These are phyloP conservation scores for sweet orange (Citrus sinensis) DNA, from an alignment of 345 rosid genomes.

Conservation along the genomic window DVS_A1.0 CM039166.1:21396001-21396500, in stretches of 20 bases:
- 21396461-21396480: not conserved
- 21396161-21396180: conserved; percentile 75
- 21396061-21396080: not conserved
- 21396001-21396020: not conserved
- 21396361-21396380: not conserved
- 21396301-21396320: conserved; percentile 12
- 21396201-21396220: conserved; percentile 32
- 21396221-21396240: conserved; percentile 56
- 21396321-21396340: not conserved
- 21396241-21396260: conserved; percentile 60
- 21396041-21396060: too few species aligned
- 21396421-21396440: not conserved
- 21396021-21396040: not conserved
- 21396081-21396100: not conserved
- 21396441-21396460: not conserved
- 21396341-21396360: not conserved
- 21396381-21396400: not conserved
- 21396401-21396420: too few species aligned
- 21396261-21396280: conserved; percentile 68
- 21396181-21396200: conserved; percentile 56
- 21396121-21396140: not conserved
- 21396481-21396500: not conserved
- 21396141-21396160: conserved; percentile 45
- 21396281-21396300: conserved; percentile 52
- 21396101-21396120: not conserved